A percentile compares a stretch with the other conserved stretches of the same genome.
Conservation (phyloP, 495 filamentous ascomycete genomes). For the Hyaloscypha finlandica region DNA sequence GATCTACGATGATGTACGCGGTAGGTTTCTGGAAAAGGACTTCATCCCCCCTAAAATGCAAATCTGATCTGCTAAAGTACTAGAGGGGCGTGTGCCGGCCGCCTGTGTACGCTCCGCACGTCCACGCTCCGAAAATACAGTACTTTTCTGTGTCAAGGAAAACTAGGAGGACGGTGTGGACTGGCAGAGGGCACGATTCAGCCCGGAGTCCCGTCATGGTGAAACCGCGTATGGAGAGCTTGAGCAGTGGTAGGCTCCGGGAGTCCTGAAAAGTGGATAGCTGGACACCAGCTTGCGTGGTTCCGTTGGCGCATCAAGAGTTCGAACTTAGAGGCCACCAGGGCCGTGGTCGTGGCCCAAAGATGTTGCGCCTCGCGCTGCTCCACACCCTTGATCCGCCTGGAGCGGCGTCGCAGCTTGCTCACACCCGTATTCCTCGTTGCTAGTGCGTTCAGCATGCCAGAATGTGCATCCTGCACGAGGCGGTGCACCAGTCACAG, state of each 20-base stretch:
- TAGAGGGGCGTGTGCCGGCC: background rate
- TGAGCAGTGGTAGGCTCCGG: background rate
- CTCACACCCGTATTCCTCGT: background rate
- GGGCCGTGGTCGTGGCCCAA: background rate
- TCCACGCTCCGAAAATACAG: background rate
- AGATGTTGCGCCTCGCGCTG: background rate
- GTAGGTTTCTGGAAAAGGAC: constrained; percentile 7
- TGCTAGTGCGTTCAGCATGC: background rate
- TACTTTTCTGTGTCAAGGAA: background rate
- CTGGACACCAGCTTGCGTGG: constrained; percentile 9
- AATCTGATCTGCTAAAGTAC: background rate
- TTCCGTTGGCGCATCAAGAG: background rate
- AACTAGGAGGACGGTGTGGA: background rate
- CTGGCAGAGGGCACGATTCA: background rate
- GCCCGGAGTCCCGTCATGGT: background rate
- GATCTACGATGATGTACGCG: background rate
- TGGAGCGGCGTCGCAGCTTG: background rate
- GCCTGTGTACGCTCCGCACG: background rate
- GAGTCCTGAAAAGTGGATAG: constrained; percentile 3
- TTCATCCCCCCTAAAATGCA: background rate
- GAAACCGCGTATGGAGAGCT: background rate
- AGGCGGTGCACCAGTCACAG: background rate
- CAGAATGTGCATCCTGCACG: background rate
- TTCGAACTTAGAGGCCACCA: background rate
- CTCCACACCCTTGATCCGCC: background rate